phyloP scores from a whole-genome alignment of 371 early-diverging fungal genomes.

The Scutellospora calospora region DNA sequence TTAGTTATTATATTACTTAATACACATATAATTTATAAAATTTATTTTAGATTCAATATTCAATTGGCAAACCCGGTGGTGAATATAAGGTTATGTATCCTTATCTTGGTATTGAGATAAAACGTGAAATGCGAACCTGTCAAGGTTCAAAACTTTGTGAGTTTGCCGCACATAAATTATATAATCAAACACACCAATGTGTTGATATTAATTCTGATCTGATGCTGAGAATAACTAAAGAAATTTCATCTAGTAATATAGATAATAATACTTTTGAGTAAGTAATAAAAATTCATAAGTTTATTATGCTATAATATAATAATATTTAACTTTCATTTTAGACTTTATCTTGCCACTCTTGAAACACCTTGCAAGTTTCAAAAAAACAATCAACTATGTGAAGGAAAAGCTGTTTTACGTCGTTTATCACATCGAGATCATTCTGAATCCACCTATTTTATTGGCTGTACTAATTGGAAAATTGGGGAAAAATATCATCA shows the following conservation, averaged over 20 bases:
- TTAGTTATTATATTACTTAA: background rate
- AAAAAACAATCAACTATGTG: background rate
- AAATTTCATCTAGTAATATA: background rate
- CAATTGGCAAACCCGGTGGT: conserved; percentile 17
- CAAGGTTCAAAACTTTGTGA: conserved; percentile 23
- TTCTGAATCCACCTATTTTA: background rate
- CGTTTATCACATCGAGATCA: background rate
- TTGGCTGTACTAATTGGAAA: conserved; percentile 1
- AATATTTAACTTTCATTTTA: conserved; percentile 6
- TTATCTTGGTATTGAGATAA: background rate
- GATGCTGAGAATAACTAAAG: background rate
- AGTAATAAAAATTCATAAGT: background rate
- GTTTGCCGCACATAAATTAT: background rate
- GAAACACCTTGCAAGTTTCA: background rate
- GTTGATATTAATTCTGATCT: background rate
- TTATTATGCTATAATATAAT: background rate
- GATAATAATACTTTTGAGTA: conserved; percentile 22
- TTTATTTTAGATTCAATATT: conserved; percentile 26
- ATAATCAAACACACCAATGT: too few relatives aligned
- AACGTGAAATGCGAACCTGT: conserved; percentile 8
- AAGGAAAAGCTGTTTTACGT: background rate
- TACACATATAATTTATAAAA: conserved; percentile 2
- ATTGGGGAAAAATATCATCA: background rate
- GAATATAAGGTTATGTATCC: background rate
- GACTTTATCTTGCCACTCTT: background rate